A percentile compares a stretch with the other conserved stretches of the same genome.
Conservation (phyloP, 129 eudicot genomes). For the Flaveria linearis region DNA sequence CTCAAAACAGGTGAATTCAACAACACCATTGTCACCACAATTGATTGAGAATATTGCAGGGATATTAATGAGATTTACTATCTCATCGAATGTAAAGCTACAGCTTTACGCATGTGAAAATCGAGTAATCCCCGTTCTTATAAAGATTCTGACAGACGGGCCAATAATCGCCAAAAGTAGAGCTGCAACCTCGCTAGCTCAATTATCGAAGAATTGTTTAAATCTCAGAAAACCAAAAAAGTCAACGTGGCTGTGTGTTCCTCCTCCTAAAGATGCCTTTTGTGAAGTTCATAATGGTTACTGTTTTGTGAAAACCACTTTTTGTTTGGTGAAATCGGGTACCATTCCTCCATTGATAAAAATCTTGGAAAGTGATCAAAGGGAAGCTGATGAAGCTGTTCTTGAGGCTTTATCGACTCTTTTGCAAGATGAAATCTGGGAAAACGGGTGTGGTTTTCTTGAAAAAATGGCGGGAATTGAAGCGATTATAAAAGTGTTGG, state of each 20-base stretch:
- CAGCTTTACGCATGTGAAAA: conserved; percentile 66
- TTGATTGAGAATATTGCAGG: conserved; percentile 67
- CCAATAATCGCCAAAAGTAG: conserved; percentile 48
- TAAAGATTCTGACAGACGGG: conserved; percentile 61
- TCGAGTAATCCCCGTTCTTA: conserved; percentile 57
- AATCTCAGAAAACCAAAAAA: conserved; percentile 48
- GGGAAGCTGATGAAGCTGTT: conserved; percentile 78
- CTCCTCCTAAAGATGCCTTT: conserved; percentile 43
- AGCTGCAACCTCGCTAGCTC: conserved; percentile 79
- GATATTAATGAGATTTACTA: conserved; percentile 62
- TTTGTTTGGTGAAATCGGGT: conserved; percentile 76
- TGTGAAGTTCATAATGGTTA: conserved; percentile 73
- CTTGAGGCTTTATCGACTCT: conserved; percentile 66
- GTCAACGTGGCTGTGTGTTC: conserved; percentile 67
- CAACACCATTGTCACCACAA: conserved; percentile 22
- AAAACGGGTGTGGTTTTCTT: conserved; percentile 55
- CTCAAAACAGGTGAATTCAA: conserved; percentile 36
- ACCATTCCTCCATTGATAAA: conserved; percentile 53
- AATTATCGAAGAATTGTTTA: conserved; percentile 56
- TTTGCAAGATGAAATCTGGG: conserved; percentile 73
- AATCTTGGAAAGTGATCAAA: conserved; percentile 54
- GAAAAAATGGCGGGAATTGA: conserved; percentile 47
- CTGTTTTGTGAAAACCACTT: conserved; percentile 59
- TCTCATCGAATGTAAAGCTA: conserved; percentile 53
- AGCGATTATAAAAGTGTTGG: conserved; percentile 52